Conservation (phyloP, 1,284 basidiomycete species). For the Naganishia sp. region DNA sequence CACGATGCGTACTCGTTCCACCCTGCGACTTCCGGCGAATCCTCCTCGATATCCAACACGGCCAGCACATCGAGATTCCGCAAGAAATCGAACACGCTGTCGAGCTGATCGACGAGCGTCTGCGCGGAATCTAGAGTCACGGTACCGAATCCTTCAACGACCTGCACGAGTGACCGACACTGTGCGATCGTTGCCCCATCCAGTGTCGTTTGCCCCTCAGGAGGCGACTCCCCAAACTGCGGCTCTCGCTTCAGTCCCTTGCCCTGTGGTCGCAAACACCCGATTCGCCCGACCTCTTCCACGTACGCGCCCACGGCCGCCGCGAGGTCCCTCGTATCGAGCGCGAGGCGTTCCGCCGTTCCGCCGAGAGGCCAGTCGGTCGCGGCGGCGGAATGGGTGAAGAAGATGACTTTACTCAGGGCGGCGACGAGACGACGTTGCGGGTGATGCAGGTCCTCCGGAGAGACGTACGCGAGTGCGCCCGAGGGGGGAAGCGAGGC, state of each 20-base stretch:
- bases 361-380: slow-evolving; percentile 33
- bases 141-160: slow-evolving; percentile 44
- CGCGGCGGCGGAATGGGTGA: slow-evolving; percentile 32
- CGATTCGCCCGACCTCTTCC: slow-evolving; percentile 27
- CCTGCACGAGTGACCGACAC: slow-evolving; percentile 37
- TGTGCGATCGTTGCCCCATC: background rate
- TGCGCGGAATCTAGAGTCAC: slow-evolving; percentile 40
- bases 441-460: slow-evolving; percentile 31
- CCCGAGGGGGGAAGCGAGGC: slow-evolving; percentile 39
- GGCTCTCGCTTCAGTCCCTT: slow-evolving; percentile 10
- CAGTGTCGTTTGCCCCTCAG: background rate
- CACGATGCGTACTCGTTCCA: slow-evolving; percentile 7
- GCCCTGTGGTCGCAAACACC: slow-evolving; percentile 12
- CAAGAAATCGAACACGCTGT: slow-evolving; percentile 11
- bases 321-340: slow-evolving; percentile 30
- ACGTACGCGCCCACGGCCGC: slow-evolving; percentile 24
- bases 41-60: slow-evolving; percentile 45
- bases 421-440: slow-evolving; percentile 33
- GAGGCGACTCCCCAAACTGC: background rate
- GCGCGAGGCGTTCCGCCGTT: slow-evolving; percentile 28
- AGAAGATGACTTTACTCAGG: slow-evolving; percentile 35
- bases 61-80: slow-evolving; percentile 47
- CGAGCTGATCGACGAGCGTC: slow-evolving; percentile 35
- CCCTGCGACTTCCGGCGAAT: background rate
- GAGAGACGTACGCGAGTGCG: slow-evolving; percentile 37